These are phyloP conservation scores for Penicillium capsulatum DNA, from an alignment of 2,329 filamentous ascomycete genomes.

Conservation along the genomic window DNA sequence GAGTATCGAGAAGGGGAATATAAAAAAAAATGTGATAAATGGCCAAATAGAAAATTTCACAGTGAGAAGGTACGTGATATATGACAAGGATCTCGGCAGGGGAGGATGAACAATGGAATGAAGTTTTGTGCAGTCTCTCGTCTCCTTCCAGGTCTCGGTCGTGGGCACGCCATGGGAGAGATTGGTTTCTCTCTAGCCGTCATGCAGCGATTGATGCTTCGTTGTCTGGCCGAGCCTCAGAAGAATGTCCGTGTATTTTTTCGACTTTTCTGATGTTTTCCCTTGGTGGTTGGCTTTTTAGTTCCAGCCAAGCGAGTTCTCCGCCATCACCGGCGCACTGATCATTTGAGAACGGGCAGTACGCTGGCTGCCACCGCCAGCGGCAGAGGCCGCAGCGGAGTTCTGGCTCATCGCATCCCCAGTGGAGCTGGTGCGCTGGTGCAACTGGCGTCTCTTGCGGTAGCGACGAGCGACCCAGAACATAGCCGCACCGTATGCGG, in stretches of 20 bases:
- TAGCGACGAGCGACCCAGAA: constrained; percentile 87
- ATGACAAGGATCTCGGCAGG: constrained; percentile 22
- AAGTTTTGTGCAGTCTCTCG: constrained; percentile 24
- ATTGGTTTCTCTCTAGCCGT: no score
- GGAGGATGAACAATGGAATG: constrained; percentile 23
- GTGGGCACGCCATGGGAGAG: neutral
- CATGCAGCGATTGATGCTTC: neutral
- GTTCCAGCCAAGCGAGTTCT: constrained; percentile 96
- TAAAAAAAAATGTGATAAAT: constrained; percentile 13
- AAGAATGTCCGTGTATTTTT: neutral
- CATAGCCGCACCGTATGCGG: constrained; percentile 90
- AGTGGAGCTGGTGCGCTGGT: constrained; percentile 71
- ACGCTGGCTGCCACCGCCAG: constrained; percentile 62
- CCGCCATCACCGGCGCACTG: constrained; percentile 82
- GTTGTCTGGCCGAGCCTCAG: neutral
- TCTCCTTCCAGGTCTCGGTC: neutral
- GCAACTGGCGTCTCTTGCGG: constrained; percentile 75
- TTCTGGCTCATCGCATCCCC: constrained; percentile 64
- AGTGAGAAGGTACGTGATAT: constrained; percentile 24
- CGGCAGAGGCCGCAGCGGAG: constrained; percentile 37
- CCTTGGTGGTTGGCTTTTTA: constrained; percentile 44
- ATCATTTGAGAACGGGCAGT: constrained; percentile 68
- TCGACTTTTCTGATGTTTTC: neutral
- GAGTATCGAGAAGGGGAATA: constrained; percentile 23
- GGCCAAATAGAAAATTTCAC: constrained; percentile 24